Evolutionary conservation across 331 rosid species (phyloP).

Genomic region (Quercus lobata): DNA sequence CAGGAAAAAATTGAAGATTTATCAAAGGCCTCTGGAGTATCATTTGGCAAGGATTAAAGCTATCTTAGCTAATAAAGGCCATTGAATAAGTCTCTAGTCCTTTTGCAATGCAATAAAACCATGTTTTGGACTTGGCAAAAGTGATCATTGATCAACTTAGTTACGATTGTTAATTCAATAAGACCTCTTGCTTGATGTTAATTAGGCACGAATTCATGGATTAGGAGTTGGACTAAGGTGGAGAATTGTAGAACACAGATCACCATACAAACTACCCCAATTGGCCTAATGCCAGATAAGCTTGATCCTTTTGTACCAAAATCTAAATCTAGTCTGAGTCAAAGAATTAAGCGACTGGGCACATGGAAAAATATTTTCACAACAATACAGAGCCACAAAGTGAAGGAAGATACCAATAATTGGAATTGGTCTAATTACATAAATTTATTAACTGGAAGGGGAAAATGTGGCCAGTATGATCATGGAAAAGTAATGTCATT

Average conservation of each 20-base stretch:
- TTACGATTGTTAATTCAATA: not conserved
- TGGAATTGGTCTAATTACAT: no score
- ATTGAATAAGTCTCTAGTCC: not conserved
- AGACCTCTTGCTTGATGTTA: not conserved
- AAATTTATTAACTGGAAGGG: no score
- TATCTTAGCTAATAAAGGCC: not conserved
- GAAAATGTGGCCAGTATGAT: no score
- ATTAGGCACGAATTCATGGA: not conserved
- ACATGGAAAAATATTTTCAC: not conserved
- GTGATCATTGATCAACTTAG: not conserved
- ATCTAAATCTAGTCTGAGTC: not conserved
- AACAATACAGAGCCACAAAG: not conserved
- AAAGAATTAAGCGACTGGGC: not conserved
- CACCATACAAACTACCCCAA: not conserved
- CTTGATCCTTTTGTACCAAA: not conserved
- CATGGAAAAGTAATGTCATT: no score
- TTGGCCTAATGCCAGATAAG: not conserved
- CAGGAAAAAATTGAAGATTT: not conserved
- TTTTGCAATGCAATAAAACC: not conserved
- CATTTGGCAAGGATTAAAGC: not conserved
- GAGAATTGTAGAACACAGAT: not conserved
- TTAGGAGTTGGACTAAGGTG: not conserved
- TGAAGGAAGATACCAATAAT: not conserved
- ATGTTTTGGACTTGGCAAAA: not conserved
- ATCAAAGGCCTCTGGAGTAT: no score